Evolutionary conservation across 2,329 filamentous ascomycete genomes (phyloP).

Genomic region (Aspergillus sergii): DNA sequence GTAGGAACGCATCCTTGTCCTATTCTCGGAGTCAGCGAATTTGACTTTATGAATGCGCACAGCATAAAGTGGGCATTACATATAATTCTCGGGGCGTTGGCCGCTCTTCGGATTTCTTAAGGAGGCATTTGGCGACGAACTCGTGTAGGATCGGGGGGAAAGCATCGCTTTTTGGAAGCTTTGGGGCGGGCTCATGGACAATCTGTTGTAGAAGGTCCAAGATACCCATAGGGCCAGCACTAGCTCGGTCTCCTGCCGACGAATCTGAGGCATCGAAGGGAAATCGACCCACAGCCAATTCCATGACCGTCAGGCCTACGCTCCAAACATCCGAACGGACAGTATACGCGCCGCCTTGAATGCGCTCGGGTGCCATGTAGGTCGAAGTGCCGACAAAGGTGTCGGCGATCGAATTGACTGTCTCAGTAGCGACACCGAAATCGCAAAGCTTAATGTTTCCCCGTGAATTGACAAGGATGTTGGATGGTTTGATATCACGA

Average conservation of each 20-base stretch:
- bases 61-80: constrained; percentile 55
- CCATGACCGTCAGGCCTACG: constrained; percentile 93
- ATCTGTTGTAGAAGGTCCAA: constrained; percentile 95
- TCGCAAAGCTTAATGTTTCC: constrained; percentile 97
- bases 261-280: constrained; percentile 86
- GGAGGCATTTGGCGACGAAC: constrained; percentile 94
- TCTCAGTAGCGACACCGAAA: constrained; percentile 96
- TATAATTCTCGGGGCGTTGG: constrained; percentile 93
- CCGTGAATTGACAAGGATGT: constrained; percentile 91
- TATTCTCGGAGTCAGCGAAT: constrained; percentile 43
- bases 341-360: constrained; percentile 94
- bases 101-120: constrained; percentile 83
- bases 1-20: constrained; percentile 92
- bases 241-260: constrained; percentile 68
- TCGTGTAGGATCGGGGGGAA: constrained; percentile 95
- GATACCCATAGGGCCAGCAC: constrained; percentile 82
- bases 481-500: constrained; percentile 97
- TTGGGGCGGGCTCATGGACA: constrained; percentile 92
- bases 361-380: constrained; percentile 98
- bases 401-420: constrained; percentile 96
- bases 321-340: constrained; percentile 99
- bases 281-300: constrained; percentile 95
- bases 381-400: constrained; percentile 98
- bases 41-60: neutral
- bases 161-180: constrained; percentile 92